Evolutionary conservation across 768 basidiomycete genomes (phyloP), one percentile per base, ranked within the genome.

Genomic region (Rhodosporidiobolus sp.): DNA sequence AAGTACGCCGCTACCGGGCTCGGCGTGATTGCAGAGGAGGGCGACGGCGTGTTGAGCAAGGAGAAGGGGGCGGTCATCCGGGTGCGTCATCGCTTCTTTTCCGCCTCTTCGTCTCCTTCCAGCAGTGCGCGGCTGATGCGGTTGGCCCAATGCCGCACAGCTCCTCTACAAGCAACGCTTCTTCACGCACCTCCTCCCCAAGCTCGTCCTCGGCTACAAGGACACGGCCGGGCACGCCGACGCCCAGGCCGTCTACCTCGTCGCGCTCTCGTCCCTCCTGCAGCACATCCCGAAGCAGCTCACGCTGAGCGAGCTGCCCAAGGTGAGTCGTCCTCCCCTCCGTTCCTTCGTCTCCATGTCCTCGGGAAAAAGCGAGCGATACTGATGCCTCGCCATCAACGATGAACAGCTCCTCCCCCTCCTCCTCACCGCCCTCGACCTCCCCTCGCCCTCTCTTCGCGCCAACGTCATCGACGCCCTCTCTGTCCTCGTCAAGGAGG

Each of bases 401-500:
- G 12, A 50, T 43, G 30, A n/a, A n/a, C 77, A 98, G 94, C 86
- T 98, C 20, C 86, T 97, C 75, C 94, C 96, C 1, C 84, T 97
- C 22, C 84, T 99, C 9, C 82, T 99, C 54, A 90, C 90, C 24
- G 90, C 92, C 7, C 86, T 98, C 26, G 88, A 90, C 53, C 82
- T 96, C 8, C 86, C 88, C 7, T 88, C 92, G 79, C 81, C 86
- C 16, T 84, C 86, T 35, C 87, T 94, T 70, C 88, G 92, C 32
- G 84, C 86, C 24, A 88, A 89, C 81, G 88, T 94, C 60, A 90
- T 97, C 67, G 87, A 90, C 64, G 89, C 88, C 16, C 84, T 98
- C 49, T 84, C 87, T 16, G 85, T 87, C 1, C 87, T 91, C 11
- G 87, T 90, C 14, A 86, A 87, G 53, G 86, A 86, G 1, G 66